phyloP scores from a whole-genome alignment of 768 basidiomycete genomes.

The Psilocybe azurescens region DNA sequence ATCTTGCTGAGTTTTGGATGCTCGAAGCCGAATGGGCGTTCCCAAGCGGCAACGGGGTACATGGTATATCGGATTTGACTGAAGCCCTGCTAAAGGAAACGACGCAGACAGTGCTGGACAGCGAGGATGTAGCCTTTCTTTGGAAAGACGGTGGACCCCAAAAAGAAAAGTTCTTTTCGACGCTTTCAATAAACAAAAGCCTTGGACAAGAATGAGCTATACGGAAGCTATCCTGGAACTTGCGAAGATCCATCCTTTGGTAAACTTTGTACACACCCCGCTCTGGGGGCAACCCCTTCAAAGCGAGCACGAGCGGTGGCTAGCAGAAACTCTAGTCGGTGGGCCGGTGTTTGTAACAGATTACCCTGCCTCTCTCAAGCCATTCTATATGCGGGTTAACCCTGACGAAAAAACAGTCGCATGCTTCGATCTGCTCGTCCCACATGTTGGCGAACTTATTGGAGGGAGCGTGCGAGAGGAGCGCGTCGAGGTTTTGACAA shows the following conservation, averaged over 20 bases:
- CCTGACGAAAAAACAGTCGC: conserved; percentile 54
- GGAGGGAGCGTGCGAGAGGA: conserved; percentile 94
- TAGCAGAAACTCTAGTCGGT: conserved; percentile 68
- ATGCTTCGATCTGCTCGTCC: conserved; percentile 96
- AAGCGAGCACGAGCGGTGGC: conserved; percentile 93
- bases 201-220: conserved; percentile 83
- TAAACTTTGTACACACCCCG: conserved; percentile 60
- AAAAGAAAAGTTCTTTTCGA: conserved; percentile 38
- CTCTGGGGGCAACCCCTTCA: conserved; percentile 75
- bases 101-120: conserved; percentile 22
- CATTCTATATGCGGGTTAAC: conserved; percentile 95
- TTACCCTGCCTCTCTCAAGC: conserved; percentile 84
- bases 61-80: conserved; percentile 48
- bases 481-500: conserved; percentile 54
- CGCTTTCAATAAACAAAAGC: conserved; percentile 35
- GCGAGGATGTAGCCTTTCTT: conserved; percentile 38
- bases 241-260: conserved; percentile 23
- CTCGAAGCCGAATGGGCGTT: conserved; percentile 91
- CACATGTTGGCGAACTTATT: conserved; percentile 84
- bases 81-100: conserved; percentile 39
- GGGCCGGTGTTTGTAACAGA: conserved; percentile 92
- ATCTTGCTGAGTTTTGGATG: conserved; percentile 99
- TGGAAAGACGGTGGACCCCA: conserved; percentile 45
- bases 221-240: conserved; percentile 74
- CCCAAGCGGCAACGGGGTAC: conserved; percentile 35